Base-by-base conservation (phyloP, 2,329 filamentous ascomycete genomes). In the Cytospora chrysosperma region DNA sequence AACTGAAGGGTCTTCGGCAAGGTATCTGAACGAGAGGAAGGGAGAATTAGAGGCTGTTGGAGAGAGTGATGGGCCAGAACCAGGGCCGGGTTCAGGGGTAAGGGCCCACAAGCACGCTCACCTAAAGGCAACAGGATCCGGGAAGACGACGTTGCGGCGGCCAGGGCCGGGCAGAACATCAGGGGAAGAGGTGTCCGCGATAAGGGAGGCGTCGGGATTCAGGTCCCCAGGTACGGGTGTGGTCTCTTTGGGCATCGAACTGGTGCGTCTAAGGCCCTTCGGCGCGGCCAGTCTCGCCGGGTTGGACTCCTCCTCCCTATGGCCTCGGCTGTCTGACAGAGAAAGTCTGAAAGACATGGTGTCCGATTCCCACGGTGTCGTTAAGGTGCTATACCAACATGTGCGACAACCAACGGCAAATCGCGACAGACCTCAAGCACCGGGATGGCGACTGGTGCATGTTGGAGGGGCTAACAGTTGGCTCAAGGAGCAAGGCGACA, bases 1-100 rank as follows among this genome's bases (percentile, higher is more conserved):
- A 4, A 92, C 93, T 6, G 85, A 86, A 1, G 87, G 81, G 68
- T 98, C 95, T 73, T 96, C 91, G 78, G 96, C 91, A 26, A 99
- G 85, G 72, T 94, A 96, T 67, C 85, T 87, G 67, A 13, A 49
- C 15, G 28, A 47, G 32, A 27, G 13, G 37, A n/a, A 15, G 26
- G 1, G 32, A 17, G 2, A 7, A 24, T 66, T 26, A 66, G 64
- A 58, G 19, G 17, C 19, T n/a, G 19, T n/a, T 26, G 52, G 27
- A 3, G 13, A 50, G 4, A 30, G 13, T 3, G 13, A 51, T 21
- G 47, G 19, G 21, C 4, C 26, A 5, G n/a, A 7, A n/a, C 12
- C 10, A 5, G n/a, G 12, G 26, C 12, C 10, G 13, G 19, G 30
- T 34, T 24, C 51, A 62, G 21, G 50, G 37, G 37, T 40, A 32